Evolutionary conservation across 305 asterid genomes (phyloP).

Genomic region (Fraxinus ornus): DNA sequence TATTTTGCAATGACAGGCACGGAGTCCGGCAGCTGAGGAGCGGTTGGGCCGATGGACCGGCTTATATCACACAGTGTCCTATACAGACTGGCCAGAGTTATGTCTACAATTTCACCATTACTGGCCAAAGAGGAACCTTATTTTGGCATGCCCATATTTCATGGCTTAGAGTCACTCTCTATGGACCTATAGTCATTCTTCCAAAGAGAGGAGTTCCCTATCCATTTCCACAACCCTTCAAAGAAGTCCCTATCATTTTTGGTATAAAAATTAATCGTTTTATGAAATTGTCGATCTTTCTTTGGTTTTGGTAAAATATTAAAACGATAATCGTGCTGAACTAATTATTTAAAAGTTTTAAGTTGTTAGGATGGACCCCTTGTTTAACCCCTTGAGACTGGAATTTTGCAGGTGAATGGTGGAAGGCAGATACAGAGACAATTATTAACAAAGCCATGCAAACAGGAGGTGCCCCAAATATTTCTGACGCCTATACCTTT

Average conservation of each 20-base stretch:
- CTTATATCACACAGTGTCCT: conserved; percentile 24
- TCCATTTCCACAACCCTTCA: conserved; percentile 19
- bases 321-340: neutral
- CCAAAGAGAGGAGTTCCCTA: conserved; percentile 22
- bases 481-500: conserved; percentile 21
- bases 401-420: conserved; percentile 24
- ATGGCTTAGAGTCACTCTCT: conserved; percentile 25
- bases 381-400: neutral
- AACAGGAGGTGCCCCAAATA: conserved; percentile 27
- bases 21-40: conserved; percentile 18
- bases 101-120: conserved; percentile 16
- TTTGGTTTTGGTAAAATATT: neutral
- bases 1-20: neutral
- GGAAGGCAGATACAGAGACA: conserved; percentile 20
- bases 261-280: conserved; percentile 1
- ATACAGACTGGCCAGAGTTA: conserved; percentile 24
- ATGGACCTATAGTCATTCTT: conserved; percentile 21
- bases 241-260: conserved; percentile 22
- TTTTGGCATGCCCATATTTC: conserved; percentile 33
- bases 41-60: conserved; percentile 27
- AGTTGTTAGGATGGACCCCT: neutral
- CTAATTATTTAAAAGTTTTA: neutral
- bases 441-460: conserved; percentile 21
- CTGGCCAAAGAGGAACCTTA: conserved; percentile 27
- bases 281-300: neutral